phyloP scores from a whole-genome alignment of 2,329 filamentous ascomycete genomes.

The Fusarium longipes region DNA sequence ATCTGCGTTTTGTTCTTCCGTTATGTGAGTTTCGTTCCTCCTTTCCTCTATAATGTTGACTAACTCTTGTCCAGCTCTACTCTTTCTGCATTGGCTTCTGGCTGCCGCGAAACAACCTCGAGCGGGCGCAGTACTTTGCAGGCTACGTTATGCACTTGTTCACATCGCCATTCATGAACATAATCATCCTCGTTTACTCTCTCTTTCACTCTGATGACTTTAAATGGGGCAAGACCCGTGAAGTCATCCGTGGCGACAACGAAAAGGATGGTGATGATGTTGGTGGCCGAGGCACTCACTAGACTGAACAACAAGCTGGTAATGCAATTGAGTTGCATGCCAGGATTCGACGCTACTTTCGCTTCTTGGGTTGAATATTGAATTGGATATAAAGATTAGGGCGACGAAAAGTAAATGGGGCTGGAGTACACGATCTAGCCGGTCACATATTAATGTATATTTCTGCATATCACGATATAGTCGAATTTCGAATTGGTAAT shows the following conservation, averaged over 20 bases:
- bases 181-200: constrained; percentile 56
- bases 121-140: constrained; percentile 54
- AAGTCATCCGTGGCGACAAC: constrained; percentile 48
- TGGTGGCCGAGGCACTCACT: constrained; percentile 44
- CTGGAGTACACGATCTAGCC: constrained; percentile 16
- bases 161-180: constrained; percentile 57
- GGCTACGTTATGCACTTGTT: constrained; percentile 54
- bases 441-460: constrained; percentile 24
- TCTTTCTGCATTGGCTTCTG: constrained; percentile 57
- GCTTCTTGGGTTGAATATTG: neutral
- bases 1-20: constrained; percentile 53
- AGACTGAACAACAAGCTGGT: neutral
- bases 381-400: neutral
- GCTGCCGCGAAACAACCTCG: constrained; percentile 54
- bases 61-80: constrained; percentile 50
- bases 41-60: constrained; percentile 6
- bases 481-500: neutral
- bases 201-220: constrained; percentile 58
- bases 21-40: constrained; percentile 52
- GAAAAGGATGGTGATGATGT: constrained; percentile 45
- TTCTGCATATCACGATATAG: neutral
- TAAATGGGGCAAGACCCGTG: constrained; percentile 59
- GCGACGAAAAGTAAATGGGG: neutral
- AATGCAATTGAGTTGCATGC: neutral
- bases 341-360: neutral